Evolutionary conservation across 495 filamentous ascomycete species (phyloP).

Genomic region (Aspergillus nanangensis): DNA sequence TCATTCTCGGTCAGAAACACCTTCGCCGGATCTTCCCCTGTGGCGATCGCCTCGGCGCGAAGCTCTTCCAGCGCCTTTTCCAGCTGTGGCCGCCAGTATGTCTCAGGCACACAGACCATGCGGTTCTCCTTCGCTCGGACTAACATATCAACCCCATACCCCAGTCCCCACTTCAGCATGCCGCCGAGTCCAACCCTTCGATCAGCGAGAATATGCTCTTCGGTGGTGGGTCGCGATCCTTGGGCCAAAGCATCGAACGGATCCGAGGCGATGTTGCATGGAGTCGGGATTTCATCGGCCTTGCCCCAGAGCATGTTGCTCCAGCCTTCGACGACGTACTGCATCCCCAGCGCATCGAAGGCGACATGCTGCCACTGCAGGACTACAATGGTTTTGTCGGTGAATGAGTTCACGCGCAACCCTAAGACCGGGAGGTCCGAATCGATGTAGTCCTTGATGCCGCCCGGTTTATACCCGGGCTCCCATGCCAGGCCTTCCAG

Average conservation of each 20-base stretch:
- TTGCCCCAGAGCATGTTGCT: constrained; percentile 19
- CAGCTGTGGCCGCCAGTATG: constrained; percentile 16
- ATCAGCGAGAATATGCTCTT: constrained; percentile 8
- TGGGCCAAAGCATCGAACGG: constrained; percentile 11
- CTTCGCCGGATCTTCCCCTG: constrained; percentile 12
- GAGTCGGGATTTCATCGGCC: constrained; percentile 10
- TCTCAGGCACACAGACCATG: constrained; percentile 20
- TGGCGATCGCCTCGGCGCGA: constrained; percentile 9
- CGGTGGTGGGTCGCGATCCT: constrained; percentile 6
- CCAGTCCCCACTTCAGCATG: constrained; percentile 18
- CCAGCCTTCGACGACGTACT: constrained; percentile 20
- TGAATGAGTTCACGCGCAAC: constrained; percentile 45
- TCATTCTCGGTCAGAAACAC: constrained; percentile 23
- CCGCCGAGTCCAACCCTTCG: constrained; percentile 11
- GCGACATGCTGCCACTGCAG: constrained; percentile 26
- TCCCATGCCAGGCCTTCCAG: constrained; percentile 16
- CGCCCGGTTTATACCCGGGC: constrained; percentile 14
- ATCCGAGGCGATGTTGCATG: constrained; percentile 9
- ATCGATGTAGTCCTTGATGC: constrained; percentile 37
- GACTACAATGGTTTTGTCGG: constrained; percentile 43
- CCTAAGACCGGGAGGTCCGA: constrained; percentile 42
- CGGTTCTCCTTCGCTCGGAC: constrained; percentile 21
- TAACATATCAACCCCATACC: constrained; percentile 19
- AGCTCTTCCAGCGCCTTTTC: constrained; percentile 18
- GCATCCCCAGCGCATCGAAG: constrained; percentile 18